phyloP scores from a whole-genome alignment of 192 early-diverging fungal genomes.

The Coemansia sp. region DNA sequence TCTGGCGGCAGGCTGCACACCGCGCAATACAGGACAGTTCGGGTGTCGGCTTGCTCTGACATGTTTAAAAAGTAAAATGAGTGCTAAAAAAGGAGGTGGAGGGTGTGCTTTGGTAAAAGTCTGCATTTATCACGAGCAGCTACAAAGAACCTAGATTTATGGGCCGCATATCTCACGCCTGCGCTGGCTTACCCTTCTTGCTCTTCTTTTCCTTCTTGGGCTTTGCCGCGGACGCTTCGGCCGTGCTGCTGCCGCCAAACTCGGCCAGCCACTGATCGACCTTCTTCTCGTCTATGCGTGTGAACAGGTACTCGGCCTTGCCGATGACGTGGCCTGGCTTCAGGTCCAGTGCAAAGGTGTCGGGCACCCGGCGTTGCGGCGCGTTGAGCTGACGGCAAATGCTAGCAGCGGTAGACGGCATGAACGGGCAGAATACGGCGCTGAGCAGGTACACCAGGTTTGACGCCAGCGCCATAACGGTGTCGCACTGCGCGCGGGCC shows the following conservation, averaged over 20 bases:
- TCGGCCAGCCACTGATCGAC: conserved; percentile 70
- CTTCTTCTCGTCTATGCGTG: conserved; percentile 78
- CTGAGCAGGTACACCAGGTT: conserved; percentile 91
- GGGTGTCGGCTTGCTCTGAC: background rate
- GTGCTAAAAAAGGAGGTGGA: background rate
- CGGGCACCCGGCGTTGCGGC: conserved; percentile 71
- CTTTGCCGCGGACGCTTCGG: background rate
- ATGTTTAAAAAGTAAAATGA: background rate
- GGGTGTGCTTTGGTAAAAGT: too few relatives aligned
- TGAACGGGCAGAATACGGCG: conserved; percentile 83
- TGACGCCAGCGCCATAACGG: conserved; percentile 72
- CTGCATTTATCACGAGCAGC: too few relatives aligned
- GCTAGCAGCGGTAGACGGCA: conserved; percentile 78
- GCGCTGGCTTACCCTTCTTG: background rate
- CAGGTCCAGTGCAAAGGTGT: conserved; percentile 72
- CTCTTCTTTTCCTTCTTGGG: conserved; percentile 1
- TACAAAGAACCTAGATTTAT: too few relatives aligned
- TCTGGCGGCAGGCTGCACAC: conserved; percentile 44
- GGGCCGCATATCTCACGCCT: too few relatives aligned
- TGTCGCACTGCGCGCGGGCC: conserved; percentile 75
- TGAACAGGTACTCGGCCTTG: conserved; percentile 89
- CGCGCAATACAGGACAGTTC: conserved; percentile 30
- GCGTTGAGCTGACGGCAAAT: conserved; percentile 84
- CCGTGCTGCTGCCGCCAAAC: conserved; percentile 66
- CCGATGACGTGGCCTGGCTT: conserved; percentile 77